Conservation (phyloP, 805 yeast genomes). For the Teunomyces gatunensis region DNA sequence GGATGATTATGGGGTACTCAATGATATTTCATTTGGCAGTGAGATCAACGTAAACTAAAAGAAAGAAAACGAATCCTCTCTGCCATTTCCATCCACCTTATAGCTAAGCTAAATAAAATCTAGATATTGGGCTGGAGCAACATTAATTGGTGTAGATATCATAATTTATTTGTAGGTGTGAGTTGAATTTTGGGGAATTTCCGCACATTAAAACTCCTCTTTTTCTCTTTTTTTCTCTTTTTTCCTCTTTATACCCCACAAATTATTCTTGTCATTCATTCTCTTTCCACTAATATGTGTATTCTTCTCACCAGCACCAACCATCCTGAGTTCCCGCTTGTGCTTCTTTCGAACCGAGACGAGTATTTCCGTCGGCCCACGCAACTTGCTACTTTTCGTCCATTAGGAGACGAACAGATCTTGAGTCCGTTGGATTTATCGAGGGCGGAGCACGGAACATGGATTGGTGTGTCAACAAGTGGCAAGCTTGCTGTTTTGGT, state of each 20-base stretch:
- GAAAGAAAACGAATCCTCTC: too few species aligned
- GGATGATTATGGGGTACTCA: conserved; percentile 5
- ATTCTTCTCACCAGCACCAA: conserved; percentile 64
- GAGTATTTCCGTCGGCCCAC: conserved; percentile 80
- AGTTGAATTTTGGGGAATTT: too few species aligned
- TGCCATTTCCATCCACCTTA: too few species aligned
- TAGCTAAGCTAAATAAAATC: neutral
- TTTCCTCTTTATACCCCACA: neutral
- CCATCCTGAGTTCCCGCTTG: conserved; percentile 72
- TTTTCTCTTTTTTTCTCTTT: neutral
- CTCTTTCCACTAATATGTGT: conserved; percentile 56
- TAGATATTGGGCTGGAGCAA: neutral
- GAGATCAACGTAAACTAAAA: conserved; percentile 3
- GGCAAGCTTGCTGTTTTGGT: conserved; percentile 73
- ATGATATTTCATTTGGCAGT: conserved; percentile 10
- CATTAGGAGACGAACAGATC: conserved; percentile 35
- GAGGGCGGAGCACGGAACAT: conserved; percentile 76
- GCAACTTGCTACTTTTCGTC: conserved; percentile 43
- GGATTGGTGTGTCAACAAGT: conserved; percentile 71
- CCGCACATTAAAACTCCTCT: neutral
- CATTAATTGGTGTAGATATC: neutral
- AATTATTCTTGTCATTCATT: neutral
- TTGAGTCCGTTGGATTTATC: conserved; percentile 76
- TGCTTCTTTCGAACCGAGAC: conserved; percentile 81
- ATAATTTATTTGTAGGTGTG: too few species aligned